Percentiles rank a stretch among this genome's conserved stretches.
Conservation (phyloP, 225 moss, liverwort and hornwort species). For the Sphagnum contortum region DNA sequence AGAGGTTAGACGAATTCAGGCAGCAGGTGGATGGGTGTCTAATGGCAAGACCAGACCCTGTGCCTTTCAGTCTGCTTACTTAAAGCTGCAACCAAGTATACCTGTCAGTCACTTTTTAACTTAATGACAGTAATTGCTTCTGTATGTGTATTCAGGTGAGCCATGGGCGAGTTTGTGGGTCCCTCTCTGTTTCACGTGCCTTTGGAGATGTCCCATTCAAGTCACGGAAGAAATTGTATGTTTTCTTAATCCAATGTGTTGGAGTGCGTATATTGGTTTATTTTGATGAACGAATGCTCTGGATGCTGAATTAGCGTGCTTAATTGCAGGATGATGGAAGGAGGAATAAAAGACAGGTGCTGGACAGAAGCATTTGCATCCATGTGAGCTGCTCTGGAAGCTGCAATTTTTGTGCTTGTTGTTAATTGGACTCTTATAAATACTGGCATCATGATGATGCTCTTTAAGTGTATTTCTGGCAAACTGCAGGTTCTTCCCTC, state of each 20-base stretch:
- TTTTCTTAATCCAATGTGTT: neutral
- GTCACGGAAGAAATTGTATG: constrained; percentile 69
- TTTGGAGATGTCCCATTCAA: constrained; percentile 73
- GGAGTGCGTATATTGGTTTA: neutral
- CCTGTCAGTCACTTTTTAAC: too few relatives aligned
- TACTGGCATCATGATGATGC: neutral
- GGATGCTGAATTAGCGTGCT: neutral
- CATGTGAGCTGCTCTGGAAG: constrained; percentile 26
- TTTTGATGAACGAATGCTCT: neutral
- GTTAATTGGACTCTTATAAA: neutral
- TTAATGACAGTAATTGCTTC: neutral
- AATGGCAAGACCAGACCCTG: constrained; percentile 5
- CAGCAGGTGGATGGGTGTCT: constrained; percentile 94
- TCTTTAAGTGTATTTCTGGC: too few relatives aligned
- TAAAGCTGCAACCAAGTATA: neutral
- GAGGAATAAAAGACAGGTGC: constrained; percentile 45
- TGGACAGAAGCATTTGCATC: constrained; percentile 61
- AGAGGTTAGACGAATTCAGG: constrained; percentile 70
- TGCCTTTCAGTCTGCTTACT: neutral
- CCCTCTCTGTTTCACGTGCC: constrained; percentile 78
- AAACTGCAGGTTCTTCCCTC: too few relatives aligned
- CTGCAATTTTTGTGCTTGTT: constrained; percentile 3
- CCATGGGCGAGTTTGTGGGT: constrained; percentile 74
- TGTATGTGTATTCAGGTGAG: constrained; percentile 46
- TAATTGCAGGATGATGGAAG: constrained; percentile 58